These are phyloP conservation scores for Wickerhamomyces chambardii DNA, from an alignment of 805 yeast genomes.

Conservation along the genomic window DNA sequence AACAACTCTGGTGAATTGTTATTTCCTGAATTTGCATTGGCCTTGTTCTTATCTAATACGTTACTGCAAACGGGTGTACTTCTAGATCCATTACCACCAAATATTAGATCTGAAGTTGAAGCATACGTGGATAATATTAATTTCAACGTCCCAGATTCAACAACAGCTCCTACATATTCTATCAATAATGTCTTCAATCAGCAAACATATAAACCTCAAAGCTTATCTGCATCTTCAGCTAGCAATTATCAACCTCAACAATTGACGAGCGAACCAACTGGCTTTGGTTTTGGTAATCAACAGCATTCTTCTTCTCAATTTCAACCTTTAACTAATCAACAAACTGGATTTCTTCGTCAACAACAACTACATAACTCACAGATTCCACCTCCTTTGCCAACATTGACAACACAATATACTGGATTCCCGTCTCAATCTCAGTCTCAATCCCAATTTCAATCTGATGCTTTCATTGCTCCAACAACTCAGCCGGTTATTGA, in stretches of 20 bases:
- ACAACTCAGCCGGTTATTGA: slow-evolving; percentile 10
- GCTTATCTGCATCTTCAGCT: no score
- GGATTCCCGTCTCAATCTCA: slow-evolving; percentile 1
- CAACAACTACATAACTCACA: no score
- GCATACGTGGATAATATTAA: slow-evolving; percentile 83
- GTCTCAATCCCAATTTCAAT: no score
- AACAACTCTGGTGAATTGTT: slow-evolving; percentile 76
- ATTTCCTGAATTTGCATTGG: slow-evolving; percentile 88
- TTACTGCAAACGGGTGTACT: no score
- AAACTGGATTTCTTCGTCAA: slow-evolving; percentile 75
- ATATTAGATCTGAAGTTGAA: slow-evolving; percentile 72
- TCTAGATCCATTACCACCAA: slow-evolving; percentile 19
- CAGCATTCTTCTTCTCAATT: background rate
- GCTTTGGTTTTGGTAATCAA: slow-evolving; percentile 1
- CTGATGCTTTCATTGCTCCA: background rate
- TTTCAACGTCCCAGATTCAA: slow-evolving; percentile 46
- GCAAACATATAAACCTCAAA: slow-evolving; percentile 12
- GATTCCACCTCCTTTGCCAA: background rate
- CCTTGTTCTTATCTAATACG: no score
- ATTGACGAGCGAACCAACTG: slow-evolving; percentile 1
- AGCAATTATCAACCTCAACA: no score
- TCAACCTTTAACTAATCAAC: slow-evolving; percentile 37
- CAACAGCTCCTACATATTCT: background rate
- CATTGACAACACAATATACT: background rate
- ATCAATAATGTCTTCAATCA: slow-evolving; percentile 18